phyloP scores from a whole-genome alignment of 139 green algal genomes.

The Chlorella sp. region DNA sequence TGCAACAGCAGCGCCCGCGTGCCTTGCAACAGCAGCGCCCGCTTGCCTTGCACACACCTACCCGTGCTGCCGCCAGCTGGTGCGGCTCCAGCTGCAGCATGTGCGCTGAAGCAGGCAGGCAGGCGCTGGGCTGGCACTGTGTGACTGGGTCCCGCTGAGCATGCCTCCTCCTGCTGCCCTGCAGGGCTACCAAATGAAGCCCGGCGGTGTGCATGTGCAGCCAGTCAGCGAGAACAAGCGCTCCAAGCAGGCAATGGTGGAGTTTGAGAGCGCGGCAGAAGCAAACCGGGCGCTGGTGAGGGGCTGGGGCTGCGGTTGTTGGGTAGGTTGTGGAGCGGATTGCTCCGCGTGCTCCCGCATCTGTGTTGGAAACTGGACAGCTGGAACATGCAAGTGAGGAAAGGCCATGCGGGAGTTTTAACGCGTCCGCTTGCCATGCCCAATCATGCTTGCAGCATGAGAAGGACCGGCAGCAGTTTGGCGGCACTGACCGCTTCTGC shows the following conservation, averaged over 20 bases:
- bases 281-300: constrained; percentile 71
- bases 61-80: neutral
- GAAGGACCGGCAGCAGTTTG: constrained; percentile 79
- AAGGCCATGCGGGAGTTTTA: no score
- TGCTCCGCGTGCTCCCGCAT: no score
- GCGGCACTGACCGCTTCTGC: constrained; percentile 77
- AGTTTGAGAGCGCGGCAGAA: constrained; percentile 86
- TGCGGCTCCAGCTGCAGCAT: no score
- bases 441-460: constrained; percentile 41
- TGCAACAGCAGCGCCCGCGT: no score
- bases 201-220: constrained; percentile 82
- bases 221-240: constrained; percentile 77
- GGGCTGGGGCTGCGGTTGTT: neutral
- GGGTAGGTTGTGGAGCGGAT: no score
- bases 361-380: no score
- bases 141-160: neutral
- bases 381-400: no score
- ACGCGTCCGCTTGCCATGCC: neutral
- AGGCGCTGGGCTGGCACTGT: neutral
- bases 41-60: neutral
- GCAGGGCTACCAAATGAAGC: constrained; percentile 64
- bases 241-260: constrained; percentile 89
- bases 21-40: no score
- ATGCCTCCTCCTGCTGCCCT: neutral
- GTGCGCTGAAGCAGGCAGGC: neutral